Evolutionary conservation across 2,329 filamentous ascomycete species (phyloP).

Genomic region (Meredithiella fracta): DNA sequence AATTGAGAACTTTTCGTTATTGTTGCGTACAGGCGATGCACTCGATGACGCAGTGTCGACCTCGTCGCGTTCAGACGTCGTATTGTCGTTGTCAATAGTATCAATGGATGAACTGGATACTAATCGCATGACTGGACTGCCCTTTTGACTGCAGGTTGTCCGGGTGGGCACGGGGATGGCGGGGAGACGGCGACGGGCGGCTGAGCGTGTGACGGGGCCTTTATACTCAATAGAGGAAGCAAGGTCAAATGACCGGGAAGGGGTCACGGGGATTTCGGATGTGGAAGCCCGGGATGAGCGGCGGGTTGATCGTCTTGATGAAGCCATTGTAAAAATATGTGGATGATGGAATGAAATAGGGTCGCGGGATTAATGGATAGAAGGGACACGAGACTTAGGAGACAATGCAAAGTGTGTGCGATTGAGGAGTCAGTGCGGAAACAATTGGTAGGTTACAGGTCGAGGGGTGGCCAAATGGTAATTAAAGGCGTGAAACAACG

Average conservation of each 20-base stretch:
- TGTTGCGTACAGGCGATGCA: constrained; percentile 4
- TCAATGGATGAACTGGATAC: constrained; percentile 8
- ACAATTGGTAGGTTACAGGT: background rate
- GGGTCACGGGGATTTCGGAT: constrained; percentile 5
- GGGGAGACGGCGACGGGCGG: constrained; percentile 29
- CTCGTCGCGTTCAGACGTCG: constrained; percentile 3
- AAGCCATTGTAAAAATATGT: constrained; percentile 6
- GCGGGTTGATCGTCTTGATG: constrained; percentile 9
- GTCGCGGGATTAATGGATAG: background rate
- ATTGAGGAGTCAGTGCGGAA: no score
- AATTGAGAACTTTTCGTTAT: background rate
- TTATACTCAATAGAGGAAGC: constrained; percentile 30
- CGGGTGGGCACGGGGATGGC: constrained; percentile 4
- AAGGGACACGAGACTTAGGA: background rate
- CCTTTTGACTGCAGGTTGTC: background rate
- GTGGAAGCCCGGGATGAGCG: constrained; percentile 5
- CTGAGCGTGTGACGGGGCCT: constrained; percentile 62
- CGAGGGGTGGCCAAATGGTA: background rate
- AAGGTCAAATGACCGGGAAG: constrained; percentile 5
- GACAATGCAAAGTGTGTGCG: background rate
- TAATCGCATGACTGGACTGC: background rate
- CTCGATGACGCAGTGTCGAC: constrained; percentile 11
- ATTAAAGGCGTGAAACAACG: background rate
- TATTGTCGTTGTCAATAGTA: constrained; percentile 5
- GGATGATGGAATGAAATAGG: background rate